phyloP scores from a whole-genome alignment of 305 asterid genomes.

The Withania somnifera region DNA sequence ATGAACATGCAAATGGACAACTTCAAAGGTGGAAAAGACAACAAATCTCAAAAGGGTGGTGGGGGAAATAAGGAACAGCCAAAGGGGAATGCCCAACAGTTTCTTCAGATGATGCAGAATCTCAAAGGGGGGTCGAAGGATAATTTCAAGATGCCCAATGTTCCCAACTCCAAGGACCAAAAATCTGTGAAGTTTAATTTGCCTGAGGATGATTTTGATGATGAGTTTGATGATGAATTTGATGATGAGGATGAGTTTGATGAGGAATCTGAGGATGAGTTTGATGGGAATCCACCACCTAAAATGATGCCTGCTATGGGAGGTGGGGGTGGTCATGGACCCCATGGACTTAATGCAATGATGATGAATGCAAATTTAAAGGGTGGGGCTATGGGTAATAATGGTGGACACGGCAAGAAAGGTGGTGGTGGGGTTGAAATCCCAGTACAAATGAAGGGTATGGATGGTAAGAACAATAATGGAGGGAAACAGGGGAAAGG shows the following conservation, averaged over 20 bases:
- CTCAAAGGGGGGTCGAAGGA: constrained; percentile 27
- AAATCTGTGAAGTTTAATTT: constrained; percentile 46
- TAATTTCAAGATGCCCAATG: constrained; percentile 24
- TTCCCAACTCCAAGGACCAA: constrained; percentile 33
- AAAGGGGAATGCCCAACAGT: constrained; percentile 19
- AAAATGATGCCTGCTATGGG: constrained; percentile 15
- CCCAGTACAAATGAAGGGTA: constrained; percentile 24
- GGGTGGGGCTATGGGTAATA: constrained; percentile 23
- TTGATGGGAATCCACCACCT: constrained; percentile 9
- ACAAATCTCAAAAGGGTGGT: constrained; percentile 29
- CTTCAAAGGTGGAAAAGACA: constrained; percentile 30
- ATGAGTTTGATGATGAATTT: constrained; percentile 19
- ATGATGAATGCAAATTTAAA: constrained; percentile 16
- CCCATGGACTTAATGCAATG: constrained; percentile 15
- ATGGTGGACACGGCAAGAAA: constrained; percentile 29
- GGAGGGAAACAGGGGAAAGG: constrained; percentile 28
- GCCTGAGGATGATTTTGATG: constrained; percentile 37
- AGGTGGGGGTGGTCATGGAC: constrained; percentile 19
- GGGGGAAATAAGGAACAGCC: constrained; percentile 16
- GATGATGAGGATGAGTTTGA: constrained; percentile 32
- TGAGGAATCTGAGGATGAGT: constrained; percentile 29
- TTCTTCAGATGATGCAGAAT: constrained; percentile 18
- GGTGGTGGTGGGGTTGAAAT: constrained; percentile 31
- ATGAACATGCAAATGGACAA: constrained; percentile 36
- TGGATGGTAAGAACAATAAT: constrained; percentile 7